These are phyloP conservation scores for Pichia sp. DNA, from an alignment of 1,139 yeast genomes.

Conservation along the genomic window DNA sequence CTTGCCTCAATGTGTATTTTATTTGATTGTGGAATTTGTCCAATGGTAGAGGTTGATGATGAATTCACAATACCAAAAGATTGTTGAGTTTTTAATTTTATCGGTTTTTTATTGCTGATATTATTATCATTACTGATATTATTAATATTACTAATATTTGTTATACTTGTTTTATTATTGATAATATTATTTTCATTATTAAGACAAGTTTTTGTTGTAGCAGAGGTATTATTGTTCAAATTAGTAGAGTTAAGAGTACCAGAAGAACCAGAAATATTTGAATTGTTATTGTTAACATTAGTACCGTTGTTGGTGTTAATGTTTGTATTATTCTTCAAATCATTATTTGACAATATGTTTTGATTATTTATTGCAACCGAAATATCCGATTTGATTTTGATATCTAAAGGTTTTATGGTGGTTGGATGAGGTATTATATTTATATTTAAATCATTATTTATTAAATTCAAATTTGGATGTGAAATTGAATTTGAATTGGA, in stretches of 20 bases:
- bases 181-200: too few species aligned
- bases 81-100: background rate
- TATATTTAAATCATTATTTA: background rate
- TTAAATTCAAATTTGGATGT: background rate
- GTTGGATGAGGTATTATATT: background rate
- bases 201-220: too few species aligned
- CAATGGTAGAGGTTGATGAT: background rate
- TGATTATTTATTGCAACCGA: slow-evolving; percentile 20
- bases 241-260: background rate
- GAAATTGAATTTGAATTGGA: background rate
- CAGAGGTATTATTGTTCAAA: background rate
- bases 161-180: background rate
- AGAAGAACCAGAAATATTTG: too few species aligned
- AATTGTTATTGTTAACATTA: background rate
- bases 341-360: slow-evolving; percentile 15
- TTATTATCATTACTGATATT: too few species aligned
- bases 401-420: slow-evolving; percentile 14
- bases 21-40: slow-evolving; percentile 12
- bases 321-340: background rate
- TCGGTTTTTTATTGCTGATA: background rate
- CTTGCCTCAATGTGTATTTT: slow-evolving; percentile 16
- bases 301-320: background rate
- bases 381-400: slow-evolving; percentile 19
- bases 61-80: background rate
- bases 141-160: too few species aligned